Base-by-base conservation (phyloP, 495 filamentous ascomycete species). In the Amphirosellinia nigrospora region DNA sequence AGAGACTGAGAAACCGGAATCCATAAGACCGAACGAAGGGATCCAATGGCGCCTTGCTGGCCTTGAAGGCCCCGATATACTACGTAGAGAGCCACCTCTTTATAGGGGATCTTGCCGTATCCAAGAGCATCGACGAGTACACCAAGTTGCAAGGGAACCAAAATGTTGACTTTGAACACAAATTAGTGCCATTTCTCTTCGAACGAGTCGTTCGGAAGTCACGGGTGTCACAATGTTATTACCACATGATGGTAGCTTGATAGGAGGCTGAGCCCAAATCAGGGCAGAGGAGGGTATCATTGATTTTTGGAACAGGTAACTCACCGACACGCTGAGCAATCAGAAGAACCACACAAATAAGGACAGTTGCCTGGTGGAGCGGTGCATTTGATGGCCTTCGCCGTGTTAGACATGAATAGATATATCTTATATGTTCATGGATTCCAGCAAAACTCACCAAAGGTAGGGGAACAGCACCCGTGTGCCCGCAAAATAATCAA, bases 1-100 rank as follows among this genome's bases (percentile, higher is more conserved):
- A 92, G 93, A 77, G 94, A 94, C 74, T 96, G 93, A 53, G 90
- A 86, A 70, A 96, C 89, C 0, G 93, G 93, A 53, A 96, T 92
- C 93, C 93, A 95, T 19, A 95, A 78, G 11, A 86, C 85, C 19
- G 90, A 88, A 59, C 93, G 87, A 21, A 89, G 63, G 28, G 91
- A 91, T 13, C 91, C 90, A 58, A 95, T 85, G n/a, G 93, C 79
- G 15, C 93, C 93, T 74, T 91, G 91, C 30, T 84, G 85, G 11
- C 93, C 93, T 79, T 95, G 92, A 45, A 94, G 83, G 78, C 93
- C 88, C 23, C 91, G 86, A 72, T 86, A 92, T 23, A 88, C 69
- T 63, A 94, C 90, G 72, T 92, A 93, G n/a, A 94, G 69, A 55
- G 86, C 85, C 68, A 96, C 93, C 19, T 79, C 75, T 59, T 75